Conservation (phyloP, 805 yeast genomes). For the Candida ipomoeae region DNA sequence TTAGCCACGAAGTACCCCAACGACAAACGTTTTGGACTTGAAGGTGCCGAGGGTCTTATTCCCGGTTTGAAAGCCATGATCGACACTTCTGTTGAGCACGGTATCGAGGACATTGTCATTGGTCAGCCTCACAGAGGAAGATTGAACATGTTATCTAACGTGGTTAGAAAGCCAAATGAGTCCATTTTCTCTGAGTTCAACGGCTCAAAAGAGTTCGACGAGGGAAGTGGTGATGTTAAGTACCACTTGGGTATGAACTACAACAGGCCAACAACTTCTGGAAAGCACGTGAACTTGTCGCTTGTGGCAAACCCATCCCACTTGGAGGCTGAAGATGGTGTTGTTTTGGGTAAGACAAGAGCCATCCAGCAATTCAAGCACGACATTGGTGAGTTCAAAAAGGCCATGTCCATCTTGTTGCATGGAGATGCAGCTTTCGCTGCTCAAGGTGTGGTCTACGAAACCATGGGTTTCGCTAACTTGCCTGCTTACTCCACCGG, state of each 20-base stretch:
- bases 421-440: conserved; percentile 99
- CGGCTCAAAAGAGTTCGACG: conserved; percentile 86
- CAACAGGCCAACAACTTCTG: conserved; percentile 97
- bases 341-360: conserved; percentile 95
- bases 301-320: conserved; percentile 99
- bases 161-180: conserved; percentile 97
- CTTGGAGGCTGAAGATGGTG: conserved; percentile 98
- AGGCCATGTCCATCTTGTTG: conserved; percentile 86
- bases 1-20: conserved; percentile 94
- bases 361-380: conserved; percentile 89
- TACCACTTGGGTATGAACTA: conserved; percentile 99
- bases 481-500: conserved; percentile 96
- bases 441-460: conserved; percentile 98
- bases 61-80: conserved; percentile 96
- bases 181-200: conserved; percentile 94
- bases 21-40: conserved; percentile 97
- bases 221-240: conserved; percentile 98
- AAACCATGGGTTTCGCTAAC: conserved; percentile 91
- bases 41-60: conserved; percentile 95
- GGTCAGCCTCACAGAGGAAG: conserved; percentile 99
- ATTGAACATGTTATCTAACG: conserved; percentile 94
- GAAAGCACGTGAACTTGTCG: conserved; percentile 91
- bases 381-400: conserved; percentile 76
- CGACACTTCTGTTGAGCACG: conserved; percentile 87
- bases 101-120: conserved; percentile 92